These are phyloP conservation scores for Ophiostoma ulmi DNA, from an alignment of 2,329 filamentous ascomycete species.

Conservation along the genomic window DNA sequence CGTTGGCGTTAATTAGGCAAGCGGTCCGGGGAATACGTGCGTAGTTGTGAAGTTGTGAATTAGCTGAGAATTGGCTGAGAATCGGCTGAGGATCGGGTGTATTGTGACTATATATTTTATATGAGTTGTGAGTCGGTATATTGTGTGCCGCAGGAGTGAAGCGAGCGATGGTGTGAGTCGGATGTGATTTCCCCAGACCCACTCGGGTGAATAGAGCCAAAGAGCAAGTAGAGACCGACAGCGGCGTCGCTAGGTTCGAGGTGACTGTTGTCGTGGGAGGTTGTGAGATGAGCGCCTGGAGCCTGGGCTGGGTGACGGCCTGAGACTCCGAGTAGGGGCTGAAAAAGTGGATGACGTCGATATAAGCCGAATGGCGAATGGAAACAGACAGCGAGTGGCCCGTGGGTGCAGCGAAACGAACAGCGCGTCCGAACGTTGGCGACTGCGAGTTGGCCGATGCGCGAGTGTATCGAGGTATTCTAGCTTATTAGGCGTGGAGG, in stretches of 20 bases:
- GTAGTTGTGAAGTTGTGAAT: background rate
- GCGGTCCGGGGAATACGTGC: conserved; percentile 2
- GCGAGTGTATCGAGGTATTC: background rate
- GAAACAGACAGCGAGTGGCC: conserved; percentile 5
- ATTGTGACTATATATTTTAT: too few species aligned
- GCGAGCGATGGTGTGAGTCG: background rate
- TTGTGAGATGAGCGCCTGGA: too few species aligned
- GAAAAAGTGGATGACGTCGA: conserved; percentile 4
- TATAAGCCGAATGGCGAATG: conserved; percentile 7
- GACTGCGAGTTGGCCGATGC: background rate
- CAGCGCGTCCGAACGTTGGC: background rate
- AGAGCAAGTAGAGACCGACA: background rate
- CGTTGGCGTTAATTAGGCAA: background rate
- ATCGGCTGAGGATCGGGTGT: background rate
- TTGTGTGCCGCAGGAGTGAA: conserved; percentile 5
- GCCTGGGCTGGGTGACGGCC: background rate
- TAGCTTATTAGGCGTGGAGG: too few species aligned
- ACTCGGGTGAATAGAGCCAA: conserved; percentile 5
- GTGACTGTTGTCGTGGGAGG: background rate
- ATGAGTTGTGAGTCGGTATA: background rate
- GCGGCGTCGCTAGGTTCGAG: background rate
- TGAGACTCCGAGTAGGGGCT: background rate
- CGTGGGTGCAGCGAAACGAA: background rate
- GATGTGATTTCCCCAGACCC: conserved; percentile 14
- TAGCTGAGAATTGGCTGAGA: background rate